phyloP scores from a whole-genome alignment of 495 filamentous ascomycete genomes.

The Lentithecium fluviatile region DNA sequence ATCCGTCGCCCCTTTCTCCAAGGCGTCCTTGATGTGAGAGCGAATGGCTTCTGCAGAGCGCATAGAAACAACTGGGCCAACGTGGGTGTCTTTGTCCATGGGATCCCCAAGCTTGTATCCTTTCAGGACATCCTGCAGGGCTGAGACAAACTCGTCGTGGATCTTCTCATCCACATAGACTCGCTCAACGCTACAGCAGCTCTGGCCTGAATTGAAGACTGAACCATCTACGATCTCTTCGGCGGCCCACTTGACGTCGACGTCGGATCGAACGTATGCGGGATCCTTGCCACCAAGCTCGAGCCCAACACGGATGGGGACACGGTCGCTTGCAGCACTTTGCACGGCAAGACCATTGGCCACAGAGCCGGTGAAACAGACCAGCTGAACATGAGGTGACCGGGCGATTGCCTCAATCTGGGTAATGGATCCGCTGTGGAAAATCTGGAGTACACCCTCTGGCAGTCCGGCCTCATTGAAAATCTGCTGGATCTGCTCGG shows the following conservation, averaged over 20 bases:
- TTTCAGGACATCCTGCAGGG: conserved; percentile 75
- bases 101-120: conserved; percentile 90
- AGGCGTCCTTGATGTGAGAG: conserved; percentile 77
- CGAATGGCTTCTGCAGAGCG: conserved; percentile 71
- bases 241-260: conserved; percentile 84
- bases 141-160: conserved; percentile 75
- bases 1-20: conserved; percentile 78
- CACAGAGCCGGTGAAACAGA: conserved; percentile 94
- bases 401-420: conserved; percentile 70
- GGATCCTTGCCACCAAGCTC: conserved; percentile 94
- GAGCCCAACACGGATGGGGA: conserved; percentile 73
- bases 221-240: conserved; percentile 92
- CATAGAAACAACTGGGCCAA: conserved; percentile 86
- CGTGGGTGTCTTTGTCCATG: conserved; percentile 69
- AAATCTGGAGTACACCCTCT: conserved; percentile 77
- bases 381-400: conserved; percentile 68
- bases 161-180: conserved; percentile 87
- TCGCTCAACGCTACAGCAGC: conserved; percentile 89
- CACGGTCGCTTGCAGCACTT: conserved; percentile 71
- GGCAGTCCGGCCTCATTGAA: conserved; percentile 78
- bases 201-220: conserved; percentile 95
- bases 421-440: conserved; percentile 75
- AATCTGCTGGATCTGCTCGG: conserved; percentile 72
- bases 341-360: conserved; percentile 83
- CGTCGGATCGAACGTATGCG: conserved; percentile 81